Evolutionary conservation across 1,284 basidiomycete genomes (phyloP).

Genomic region (Pseudozyma hubeiensis): DNA sequence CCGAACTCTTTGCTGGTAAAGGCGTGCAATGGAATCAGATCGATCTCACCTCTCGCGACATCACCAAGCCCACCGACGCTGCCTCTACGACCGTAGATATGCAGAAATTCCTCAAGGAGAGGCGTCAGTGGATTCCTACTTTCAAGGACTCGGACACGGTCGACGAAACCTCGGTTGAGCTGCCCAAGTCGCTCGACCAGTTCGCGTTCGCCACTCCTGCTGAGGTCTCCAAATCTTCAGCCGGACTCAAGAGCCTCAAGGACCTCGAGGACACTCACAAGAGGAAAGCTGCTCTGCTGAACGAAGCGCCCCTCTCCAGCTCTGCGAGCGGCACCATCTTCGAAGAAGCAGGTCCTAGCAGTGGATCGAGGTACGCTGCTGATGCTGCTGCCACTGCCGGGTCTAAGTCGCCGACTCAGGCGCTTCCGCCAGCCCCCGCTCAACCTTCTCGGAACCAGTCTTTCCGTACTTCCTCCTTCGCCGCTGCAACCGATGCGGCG

Average conservation of each 20-base stretch:
- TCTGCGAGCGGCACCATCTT: constrained; percentile 38
- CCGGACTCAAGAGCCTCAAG: constrained; percentile 50
- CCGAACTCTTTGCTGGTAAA: constrained; percentile 61
- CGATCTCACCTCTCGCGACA: constrained; percentile 44
- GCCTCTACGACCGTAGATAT: constrained; percentile 40
- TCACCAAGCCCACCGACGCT: constrained; percentile 27
- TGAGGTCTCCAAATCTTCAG: constrained; percentile 16
- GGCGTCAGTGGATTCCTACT: constrained; percentile 56
- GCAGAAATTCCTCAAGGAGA: constrained; percentile 59
- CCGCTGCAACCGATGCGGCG: constrained; percentile 14
- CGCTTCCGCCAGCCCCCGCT: constrained; percentile 25
- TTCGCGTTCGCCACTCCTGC: constrained; percentile 29
- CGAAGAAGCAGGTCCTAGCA: constrained; percentile 37
- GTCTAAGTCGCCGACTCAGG: constrained; percentile 7
- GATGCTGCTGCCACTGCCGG: neutral
- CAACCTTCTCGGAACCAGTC: constrained; percentile 48
- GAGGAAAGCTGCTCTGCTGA: constrained; percentile 47
- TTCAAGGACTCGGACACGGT: constrained; percentile 39
- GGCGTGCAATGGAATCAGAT: constrained; percentile 60
- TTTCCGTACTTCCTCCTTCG: constrained; percentile 44
- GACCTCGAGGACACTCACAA: constrained; percentile 59
- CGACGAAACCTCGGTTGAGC: constrained; percentile 21
- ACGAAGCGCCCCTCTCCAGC: constrained; percentile 20
- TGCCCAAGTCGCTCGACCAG: constrained; percentile 40
- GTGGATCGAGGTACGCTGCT: neutral